Evolutionary conservation across 2,329 filamentous ascomycete species (phyloP).

Genomic region (Xylaria sp.): DNA sequence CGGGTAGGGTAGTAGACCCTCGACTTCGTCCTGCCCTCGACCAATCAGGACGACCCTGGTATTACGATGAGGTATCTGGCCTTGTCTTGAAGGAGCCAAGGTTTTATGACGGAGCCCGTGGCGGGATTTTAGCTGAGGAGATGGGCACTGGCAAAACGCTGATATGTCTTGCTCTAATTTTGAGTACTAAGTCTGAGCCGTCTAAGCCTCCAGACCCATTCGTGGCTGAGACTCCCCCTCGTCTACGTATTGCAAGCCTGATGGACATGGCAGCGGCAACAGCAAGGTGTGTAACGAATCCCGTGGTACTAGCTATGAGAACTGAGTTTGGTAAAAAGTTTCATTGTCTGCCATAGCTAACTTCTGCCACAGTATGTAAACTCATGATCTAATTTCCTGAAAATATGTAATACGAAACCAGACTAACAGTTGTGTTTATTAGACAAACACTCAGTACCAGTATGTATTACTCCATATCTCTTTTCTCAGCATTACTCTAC

Average conservation of each 20-base stretch:
- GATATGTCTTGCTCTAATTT: constrained; percentile 78
- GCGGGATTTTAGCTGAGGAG: constrained; percentile 80
- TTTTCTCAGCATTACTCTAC: not conserved
- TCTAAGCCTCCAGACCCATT: constrained; percentile 68
- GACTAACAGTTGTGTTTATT: too few species aligned
- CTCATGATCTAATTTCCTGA: too few species aligned
- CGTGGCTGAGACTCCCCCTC: constrained; percentile 47
- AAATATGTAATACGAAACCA: too few species aligned
- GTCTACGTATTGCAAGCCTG: constrained; percentile 59
- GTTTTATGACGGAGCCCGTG: constrained; percentile 74
- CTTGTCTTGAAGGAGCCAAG: constrained; percentile 68
- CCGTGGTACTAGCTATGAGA: too few species aligned
- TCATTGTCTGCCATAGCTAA: too few species aligned
- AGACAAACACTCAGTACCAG: constrained; percentile 65
- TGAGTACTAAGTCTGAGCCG: constrained; percentile 74
- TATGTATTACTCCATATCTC: not conserved
- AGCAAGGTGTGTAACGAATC: constrained; percentile 46
- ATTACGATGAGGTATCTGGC: constrained; percentile 70
- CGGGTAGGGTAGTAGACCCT: constrained; percentile 72
- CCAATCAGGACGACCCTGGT: constrained; percentile 68
- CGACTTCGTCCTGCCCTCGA: constrained; percentile 66
- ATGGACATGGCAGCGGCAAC: constrained; percentile 79
- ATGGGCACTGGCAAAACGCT: constrained; percentile 89
- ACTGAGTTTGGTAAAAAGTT: too few species aligned
- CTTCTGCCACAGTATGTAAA: too few species aligned